Evolutionary conservation across 2,329 filamentous ascomycete species (phyloP).

Genomic region (Curvularia lunata): DNA sequence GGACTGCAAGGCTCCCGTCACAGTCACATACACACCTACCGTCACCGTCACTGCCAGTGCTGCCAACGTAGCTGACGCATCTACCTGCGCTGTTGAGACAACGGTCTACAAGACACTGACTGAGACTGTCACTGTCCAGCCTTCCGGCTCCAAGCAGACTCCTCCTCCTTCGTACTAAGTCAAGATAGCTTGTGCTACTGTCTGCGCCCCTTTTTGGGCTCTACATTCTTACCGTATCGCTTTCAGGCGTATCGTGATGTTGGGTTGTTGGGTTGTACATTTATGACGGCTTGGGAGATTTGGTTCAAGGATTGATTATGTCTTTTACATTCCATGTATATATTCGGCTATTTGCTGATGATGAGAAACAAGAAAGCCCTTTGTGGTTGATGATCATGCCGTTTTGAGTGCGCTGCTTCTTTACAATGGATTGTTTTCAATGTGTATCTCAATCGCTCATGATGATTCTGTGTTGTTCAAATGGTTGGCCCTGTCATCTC

Average conservation of each 20-base stretch:
- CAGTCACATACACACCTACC: slow-evolving; percentile 39
- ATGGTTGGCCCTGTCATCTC: no score
- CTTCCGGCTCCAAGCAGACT: slow-evolving; percentile 4
- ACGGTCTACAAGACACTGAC: slow-evolving; percentile 33
- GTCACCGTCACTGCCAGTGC: slow-evolving; percentile 32
- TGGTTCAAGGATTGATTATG: background rate
- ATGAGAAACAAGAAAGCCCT: background rate
- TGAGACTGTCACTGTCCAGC: slow-evolving; percentile 31
- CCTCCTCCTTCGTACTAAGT: slow-evolving; percentile 12
- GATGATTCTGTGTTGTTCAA: no score
- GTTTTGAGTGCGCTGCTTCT: background rate
- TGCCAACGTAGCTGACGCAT: slow-evolving; percentile 17
- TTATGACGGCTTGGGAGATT: background rate
- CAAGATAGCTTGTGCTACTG: background rate
- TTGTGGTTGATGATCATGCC: background rate
- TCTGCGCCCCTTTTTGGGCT: background rate
- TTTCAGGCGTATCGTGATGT: background rate
- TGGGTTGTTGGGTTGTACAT: background rate
- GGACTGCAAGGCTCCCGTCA: slow-evolving; percentile 31
- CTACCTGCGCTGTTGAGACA: slow-evolving; percentile 17
- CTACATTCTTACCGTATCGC: background rate
- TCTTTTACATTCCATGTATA: slow-evolving; percentile 12
- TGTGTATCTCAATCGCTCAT: background rate
- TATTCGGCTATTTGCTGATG: slow-evolving; percentile 1
- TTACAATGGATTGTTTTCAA: background rate